Percentiles rank a stretch among this genome's conserved stretches.
phyloP scores from a whole-genome alignment of 2,329 filamentous ascomycete genomes.

The Ophiocordyceps unilateralis region DNA sequence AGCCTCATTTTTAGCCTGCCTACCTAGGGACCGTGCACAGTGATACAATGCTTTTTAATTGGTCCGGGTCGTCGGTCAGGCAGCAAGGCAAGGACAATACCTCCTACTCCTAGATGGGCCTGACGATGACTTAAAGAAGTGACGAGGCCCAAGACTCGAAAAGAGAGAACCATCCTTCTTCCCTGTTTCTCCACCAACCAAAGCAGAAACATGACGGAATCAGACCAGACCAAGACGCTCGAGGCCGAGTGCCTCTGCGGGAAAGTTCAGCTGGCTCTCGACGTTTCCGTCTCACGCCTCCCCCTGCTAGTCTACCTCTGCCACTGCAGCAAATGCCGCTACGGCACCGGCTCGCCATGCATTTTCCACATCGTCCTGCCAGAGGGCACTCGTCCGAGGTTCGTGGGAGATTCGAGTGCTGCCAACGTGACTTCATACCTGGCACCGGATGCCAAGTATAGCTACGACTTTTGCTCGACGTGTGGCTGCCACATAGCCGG shows the following conservation, averaged over 20 bases:
- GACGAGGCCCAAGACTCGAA: background rate
- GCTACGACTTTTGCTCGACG: conserved; percentile 25
- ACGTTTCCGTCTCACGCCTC: conserved; percentile 18
- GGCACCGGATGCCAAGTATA: conserved; percentile 11
- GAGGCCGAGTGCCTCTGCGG: conserved; percentile 28
- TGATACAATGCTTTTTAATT: no score
- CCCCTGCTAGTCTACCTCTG: conserved; percentile 26
- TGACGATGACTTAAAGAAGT: no score
- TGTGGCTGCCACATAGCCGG: conserved; percentile 28
- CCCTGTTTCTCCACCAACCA: background rate
- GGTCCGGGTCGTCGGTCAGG: no score
- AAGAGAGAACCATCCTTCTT: no score
- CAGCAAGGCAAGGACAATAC: no score
- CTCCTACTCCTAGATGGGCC: no score
- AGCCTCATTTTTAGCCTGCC: no score
- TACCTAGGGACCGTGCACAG: no score
- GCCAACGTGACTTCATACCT: conserved; percentile 19
- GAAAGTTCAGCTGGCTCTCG: conserved; percentile 23
- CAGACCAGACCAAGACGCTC: conserved; percentile 14
- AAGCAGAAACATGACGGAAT: background rate
- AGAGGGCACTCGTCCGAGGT: conserved; percentile 16
- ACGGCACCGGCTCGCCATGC: conserved; percentile 22
- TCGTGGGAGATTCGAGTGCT: conserved; percentile 21
- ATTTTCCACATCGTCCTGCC: conserved; percentile 23
- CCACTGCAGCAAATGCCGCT: conserved; percentile 27